Base-by-base conservation (phyloP, 1,284 basidiomycete genomes). In the Boletus hoseneyae region DNA sequence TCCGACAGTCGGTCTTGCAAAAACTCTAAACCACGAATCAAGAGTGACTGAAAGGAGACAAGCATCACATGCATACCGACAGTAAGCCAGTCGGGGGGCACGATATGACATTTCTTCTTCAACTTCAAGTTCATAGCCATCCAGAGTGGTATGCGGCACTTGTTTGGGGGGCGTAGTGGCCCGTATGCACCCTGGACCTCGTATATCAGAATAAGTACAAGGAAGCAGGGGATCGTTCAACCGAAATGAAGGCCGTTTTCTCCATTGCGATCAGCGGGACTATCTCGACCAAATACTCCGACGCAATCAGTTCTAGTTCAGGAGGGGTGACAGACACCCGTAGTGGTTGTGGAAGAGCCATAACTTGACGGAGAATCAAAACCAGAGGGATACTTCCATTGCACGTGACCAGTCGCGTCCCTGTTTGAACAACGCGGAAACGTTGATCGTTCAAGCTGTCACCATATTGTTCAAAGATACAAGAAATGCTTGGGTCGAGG, bases 51-150 rank as follows among this genome's bases (percentile, higher is more conserved):
- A 49, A 27, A 42, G 2, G 18, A 39, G 35, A 45, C 27, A 52
- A 10, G 18, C 8, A 21, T 12, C 11, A 12, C 13, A 46, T 19
- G 43, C 50, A 39, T 37, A 93, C 95, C 93, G 43, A 90, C 79
- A 48, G 76, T 82, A 27, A 99, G 75, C 96, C 96, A 99, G 23
- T 80, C 76, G 2, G 96, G 96, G 0, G 92, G 78, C 6, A 97
- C 78, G 39, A 99, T 90, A 57, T 91, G 82, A 56, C 96, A 98
- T 68, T 96, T 96, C 61, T 90, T 87, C 75, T 97, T 97, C 57
- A 87, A 70, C 69, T 98, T 98, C 48, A 99, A 74, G 60, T 96
- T 93, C 6, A 91, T 73, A 0, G 94, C 96, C 70, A 99, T 87
- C 97, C 96, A 99, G 6, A 98, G 75, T 0, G 97, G 97, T 10